Evolutionary conservation across 345 rosid species (phyloP).

Genomic region (Jatropha curcas): DNA sequence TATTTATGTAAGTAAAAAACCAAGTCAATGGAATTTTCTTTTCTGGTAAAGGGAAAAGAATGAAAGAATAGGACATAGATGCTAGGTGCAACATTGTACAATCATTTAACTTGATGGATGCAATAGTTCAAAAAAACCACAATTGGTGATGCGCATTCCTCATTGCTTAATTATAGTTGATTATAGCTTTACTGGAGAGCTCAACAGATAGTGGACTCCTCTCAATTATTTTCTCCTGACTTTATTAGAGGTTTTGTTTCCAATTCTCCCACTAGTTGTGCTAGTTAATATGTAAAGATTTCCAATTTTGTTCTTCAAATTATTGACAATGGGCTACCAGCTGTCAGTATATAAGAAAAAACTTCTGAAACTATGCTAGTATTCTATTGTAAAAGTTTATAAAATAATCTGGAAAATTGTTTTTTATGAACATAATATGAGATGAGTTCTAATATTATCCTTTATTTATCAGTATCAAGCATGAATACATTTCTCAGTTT

Average conservation of each 20-base stretch:
- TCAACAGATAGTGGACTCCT: not conserved
- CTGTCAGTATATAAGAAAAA: not conserved
- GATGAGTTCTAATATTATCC: no score
- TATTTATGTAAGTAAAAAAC: not conserved
- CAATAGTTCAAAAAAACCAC: not conserved
- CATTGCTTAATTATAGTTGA: not conserved
- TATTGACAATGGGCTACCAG: not conserved
- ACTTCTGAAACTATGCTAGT: not conserved
- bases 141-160: not conserved
- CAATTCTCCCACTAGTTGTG: not conserved
- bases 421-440: no score
- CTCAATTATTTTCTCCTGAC: not conserved
- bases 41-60: not conserved
- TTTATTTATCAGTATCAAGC: no score
- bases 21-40: not conserved
- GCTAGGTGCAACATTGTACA: not conserved
- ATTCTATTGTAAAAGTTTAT: not conserved
- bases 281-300: not conserved
- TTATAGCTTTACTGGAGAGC: not conserved
- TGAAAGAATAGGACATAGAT: not conserved
- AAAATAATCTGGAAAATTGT: not conserved
- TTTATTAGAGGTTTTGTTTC: not conserved
- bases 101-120: constrained; percentile 3
- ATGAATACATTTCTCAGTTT: no score
- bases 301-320: not conserved